phyloP scores from a whole-genome alignment of 306 rosid species.

The Quercus variabilis region DNA sequence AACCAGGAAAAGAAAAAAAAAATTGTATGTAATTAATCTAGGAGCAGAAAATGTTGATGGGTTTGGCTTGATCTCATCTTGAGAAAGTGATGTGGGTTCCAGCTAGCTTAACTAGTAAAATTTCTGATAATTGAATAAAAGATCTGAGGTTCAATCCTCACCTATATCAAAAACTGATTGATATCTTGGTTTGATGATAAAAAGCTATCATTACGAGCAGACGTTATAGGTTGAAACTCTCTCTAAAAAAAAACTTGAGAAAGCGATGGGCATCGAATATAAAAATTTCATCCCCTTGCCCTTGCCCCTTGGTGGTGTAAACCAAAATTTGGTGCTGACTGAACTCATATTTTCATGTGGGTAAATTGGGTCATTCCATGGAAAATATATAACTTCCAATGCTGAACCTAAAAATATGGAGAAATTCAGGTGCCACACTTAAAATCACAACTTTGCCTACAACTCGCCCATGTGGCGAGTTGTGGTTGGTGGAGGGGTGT shows the following conservation, averaged over 20 bases:
- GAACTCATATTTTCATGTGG: neutral
- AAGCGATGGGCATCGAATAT: neutral
- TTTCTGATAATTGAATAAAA: no score
- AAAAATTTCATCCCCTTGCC: neutral
- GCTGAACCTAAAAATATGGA: neutral
- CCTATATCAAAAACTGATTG: no score
- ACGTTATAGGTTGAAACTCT: no score
- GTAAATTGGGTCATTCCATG: neutral
- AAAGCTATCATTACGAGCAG: fast-evolving
- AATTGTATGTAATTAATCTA: no score
- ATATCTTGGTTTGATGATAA: no score
- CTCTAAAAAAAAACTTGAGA: neutral
- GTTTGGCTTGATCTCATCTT: neutral
- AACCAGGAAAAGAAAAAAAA: no score
- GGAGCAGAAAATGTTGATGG: neutral
- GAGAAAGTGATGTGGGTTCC: neutral
- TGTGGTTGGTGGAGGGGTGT: no score
- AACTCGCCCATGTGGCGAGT: no score
- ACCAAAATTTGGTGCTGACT: neutral
- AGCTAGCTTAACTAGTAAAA: no score
- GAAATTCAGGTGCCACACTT: no score
- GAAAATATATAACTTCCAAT: neutral
- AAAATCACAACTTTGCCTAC: no score
- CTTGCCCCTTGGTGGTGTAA: neutral
- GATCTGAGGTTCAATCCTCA: no score